Conservation (phyloP, 805 yeast species). For the Candida manassasensis region DNA sequence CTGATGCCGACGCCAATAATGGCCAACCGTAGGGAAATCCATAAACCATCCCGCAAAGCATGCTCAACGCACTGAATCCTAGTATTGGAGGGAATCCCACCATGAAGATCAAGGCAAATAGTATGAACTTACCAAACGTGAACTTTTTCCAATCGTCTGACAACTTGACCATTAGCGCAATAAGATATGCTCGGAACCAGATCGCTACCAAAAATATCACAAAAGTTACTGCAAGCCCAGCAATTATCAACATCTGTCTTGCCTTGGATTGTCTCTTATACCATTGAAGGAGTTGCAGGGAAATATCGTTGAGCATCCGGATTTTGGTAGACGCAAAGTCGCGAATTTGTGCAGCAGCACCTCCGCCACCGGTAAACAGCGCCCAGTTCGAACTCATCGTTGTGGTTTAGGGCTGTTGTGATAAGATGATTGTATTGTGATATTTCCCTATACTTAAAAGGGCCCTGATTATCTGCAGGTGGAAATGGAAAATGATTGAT, state of each 20-base stretch:
- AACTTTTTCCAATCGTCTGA: conserved; percentile 44
- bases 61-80: conserved; percentile 70
- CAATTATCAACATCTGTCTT: conserved; percentile 15
- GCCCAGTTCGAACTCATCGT: too few relatives aligned
- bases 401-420: too few relatives aligned
- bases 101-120: conserved; percentile 50
- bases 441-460: too few relatives aligned
- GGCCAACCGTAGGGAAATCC: conserved; percentile 83
- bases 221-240: conserved; percentile 12
- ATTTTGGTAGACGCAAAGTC: background rate
- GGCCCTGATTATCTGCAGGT: too few relatives aligned
- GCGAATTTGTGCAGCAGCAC: background rate
- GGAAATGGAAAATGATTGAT: too few relatives aligned
- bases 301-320: background rate
- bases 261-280: conserved; percentile 13
- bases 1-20: conserved; percentile 61
- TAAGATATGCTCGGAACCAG: conserved; percentile 32
- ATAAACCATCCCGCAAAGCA: conserved; percentile 73
- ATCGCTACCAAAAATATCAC: conserved; percentile 15
- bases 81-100: conserved; percentile 89
- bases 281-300: conserved; percentile 13
- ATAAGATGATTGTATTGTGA: too few relatives aligned
- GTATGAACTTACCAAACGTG: conserved; percentile 37
- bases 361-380: background rate
- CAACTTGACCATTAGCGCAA: conserved; percentile 32